These are phyloP conservation scores for Oemleria cerasiformis DNA, from an alignment of 306 rosid genomes.

Conservation along the genomic window DNA sequence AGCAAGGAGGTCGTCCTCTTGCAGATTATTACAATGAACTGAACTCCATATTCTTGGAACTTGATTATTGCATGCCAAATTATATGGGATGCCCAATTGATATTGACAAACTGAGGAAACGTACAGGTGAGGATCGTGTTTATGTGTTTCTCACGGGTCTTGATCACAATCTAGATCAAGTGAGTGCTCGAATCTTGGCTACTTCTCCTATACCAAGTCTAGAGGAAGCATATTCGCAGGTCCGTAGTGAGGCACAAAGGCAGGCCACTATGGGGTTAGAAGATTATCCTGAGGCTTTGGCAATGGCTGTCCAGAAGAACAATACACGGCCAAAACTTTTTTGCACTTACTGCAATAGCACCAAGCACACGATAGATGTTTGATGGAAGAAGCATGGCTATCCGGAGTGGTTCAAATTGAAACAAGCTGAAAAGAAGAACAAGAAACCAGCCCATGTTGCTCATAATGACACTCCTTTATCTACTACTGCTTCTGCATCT, in stretches of 20 bases:
- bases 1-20: not conserved
- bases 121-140: not conserved
- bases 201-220: not conserved
- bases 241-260: not conserved
- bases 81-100: not conserved
- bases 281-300: not conserved
- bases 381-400: not conserved
- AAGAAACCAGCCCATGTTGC: too few species aligned
- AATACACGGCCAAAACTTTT: not conserved
- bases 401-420: not conserved
- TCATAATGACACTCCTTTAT: not conserved
- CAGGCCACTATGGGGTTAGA: not conserved
- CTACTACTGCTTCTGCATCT: not conserved
- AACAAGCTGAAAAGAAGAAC: not conserved
- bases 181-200: slow-evolving; percentile 1
- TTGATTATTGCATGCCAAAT: not conserved
- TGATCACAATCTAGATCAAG: not conserved
- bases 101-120: not conserved
- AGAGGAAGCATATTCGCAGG: not conserved
- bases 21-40: not conserved
- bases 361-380: not conserved
- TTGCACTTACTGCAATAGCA: not conserved
- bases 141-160: not conserved
- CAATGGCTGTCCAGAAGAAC: not conserved
- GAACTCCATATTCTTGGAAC: not conserved